Base-by-base conservation (phyloP, 2,329 filamentous ascomycete genomes). In the Cercospora janseana region DNA sequence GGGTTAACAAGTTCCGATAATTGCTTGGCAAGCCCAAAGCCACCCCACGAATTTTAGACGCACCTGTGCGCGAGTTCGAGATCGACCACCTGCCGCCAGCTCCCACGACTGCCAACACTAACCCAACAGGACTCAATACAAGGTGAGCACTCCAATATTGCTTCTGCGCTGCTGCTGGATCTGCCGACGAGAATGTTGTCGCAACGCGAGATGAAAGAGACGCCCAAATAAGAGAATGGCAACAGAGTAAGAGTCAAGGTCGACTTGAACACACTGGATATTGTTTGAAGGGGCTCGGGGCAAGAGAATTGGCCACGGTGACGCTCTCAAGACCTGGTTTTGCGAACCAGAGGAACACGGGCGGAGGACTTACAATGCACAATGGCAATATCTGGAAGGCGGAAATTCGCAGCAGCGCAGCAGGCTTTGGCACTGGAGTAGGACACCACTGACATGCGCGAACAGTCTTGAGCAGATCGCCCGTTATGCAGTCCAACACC, bases 401-500 rank as follows among this genome's bases (percentile, higher is more conserved):
- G n/a, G n/a, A n/a, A n/a, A n/a, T n/a, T 34, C 21, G 32, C 16
- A 20, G 34, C 44, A 24, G 24, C 15, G 10, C 13, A 16, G 43
- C 43, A 4, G 20, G 13, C 12, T 9, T 20, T 38, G 32, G 12
- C 13, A 37, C 23, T 10, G 20, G n/a, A 28, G 21, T 16, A 47
- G 26, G 26, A 46, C 10, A 10, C 13, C 12, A 13, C 44, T 47
- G 44, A 47, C 26, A 31, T 18, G 8, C 9, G 10, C 29, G 15
- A 34, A 35, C 40, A 53, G 51, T 53, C 46, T 46, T 42, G 38
- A 45, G 51, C 48, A 48, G 48, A 41, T 57, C 55, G 52, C 46
- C 49, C 57, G 58, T 31, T 23, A 60, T 60, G 58, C 44, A 51
- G 48, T 48, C 55, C 40, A 41, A 45, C 37, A 50, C 56, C 43